Conservation (phyloP, 1,139 yeast species). For the Yamadazyma spencermartinsiae region DNA sequence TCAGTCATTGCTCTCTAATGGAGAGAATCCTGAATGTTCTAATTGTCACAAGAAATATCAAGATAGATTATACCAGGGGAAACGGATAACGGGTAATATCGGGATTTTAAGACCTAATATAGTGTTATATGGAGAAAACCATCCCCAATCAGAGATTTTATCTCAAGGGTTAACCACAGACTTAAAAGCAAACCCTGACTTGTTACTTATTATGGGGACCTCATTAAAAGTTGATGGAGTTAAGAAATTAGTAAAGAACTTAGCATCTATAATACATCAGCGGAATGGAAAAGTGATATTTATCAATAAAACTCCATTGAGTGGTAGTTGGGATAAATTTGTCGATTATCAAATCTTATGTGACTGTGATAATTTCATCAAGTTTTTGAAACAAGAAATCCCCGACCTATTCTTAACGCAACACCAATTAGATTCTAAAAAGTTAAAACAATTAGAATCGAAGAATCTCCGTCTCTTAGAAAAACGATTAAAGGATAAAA, state of each 20-base stretch:
- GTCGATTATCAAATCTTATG: slow-evolving; percentile 73
- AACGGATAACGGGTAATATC: slow-evolving; percentile 55
- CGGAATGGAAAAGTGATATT: slow-evolving; percentile 61
- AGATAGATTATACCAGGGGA: slow-evolving; percentile 58
- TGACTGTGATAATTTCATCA: slow-evolving; percentile 84
- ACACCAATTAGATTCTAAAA: slow-evolving; percentile 48
- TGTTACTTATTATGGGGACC: slow-evolving; percentile 72
- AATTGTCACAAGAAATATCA: slow-evolving; percentile 54
- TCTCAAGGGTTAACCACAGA: slow-evolving; percentile 62
- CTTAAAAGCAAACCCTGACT: slow-evolving; percentile 57
- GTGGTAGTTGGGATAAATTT: slow-evolving; percentile 52
- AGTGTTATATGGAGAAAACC: slow-evolving; percentile 77
- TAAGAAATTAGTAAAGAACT: slow-evolving; percentile 58
- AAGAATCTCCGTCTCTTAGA: slow-evolving; percentile 14
- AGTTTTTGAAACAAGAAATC: slow-evolving; percentile 46
- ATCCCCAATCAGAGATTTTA: slow-evolving; percentile 67
- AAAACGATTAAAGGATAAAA: slow-evolving; percentile 7
- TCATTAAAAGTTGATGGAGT: slow-evolving; percentile 76
- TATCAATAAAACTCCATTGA: slow-evolving; percentile 55
- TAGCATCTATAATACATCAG: slow-evolving; percentile 60
- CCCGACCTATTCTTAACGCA: slow-evolving; percentile 63
- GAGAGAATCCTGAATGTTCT: slow-evolving; percentile 65
- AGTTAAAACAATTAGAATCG: slow-evolving; percentile 25
- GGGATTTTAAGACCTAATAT: slow-evolving; percentile 75
- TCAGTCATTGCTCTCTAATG: slow-evolving; percentile 45